A percentile compares a stretch with the other conserved stretches of the same genome.
Conservation (phyloP, 805 yeast species). For the Candida pseudofarinosa region DNA sequence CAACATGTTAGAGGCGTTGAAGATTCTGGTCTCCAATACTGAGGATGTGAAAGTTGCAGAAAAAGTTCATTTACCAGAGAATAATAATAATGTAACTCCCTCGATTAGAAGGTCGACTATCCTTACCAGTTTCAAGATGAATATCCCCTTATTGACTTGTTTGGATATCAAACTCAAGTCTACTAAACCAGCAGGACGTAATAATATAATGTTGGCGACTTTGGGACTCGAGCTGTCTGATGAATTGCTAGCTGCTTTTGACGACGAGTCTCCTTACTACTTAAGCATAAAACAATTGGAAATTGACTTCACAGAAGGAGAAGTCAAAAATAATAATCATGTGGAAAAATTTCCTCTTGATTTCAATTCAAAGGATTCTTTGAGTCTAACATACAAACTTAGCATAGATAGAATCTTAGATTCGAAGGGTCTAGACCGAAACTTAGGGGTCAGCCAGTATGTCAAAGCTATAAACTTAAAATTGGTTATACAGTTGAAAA, state of each 20-base stretch:
- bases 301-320: slow-evolving; percentile 26
- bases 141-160: slow-evolving; percentile 31
- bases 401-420: slow-evolving; percentile 26
- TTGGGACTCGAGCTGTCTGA: slow-evolving; percentile 47
- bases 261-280: slow-evolving; percentile 10
- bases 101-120: neutral
- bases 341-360: slow-evolving; percentile 21
- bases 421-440: slow-evolving; percentile 12
- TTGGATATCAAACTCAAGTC: slow-evolving; percentile 45
- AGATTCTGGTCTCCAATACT: slow-evolving; percentile 6
- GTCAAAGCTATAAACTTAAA: slow-evolving; percentile 25
- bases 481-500: slow-evolving; percentile 24
- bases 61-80: neutral
- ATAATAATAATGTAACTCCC: neutral
- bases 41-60: neutral
- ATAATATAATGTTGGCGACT: slow-evolving; percentile 43
- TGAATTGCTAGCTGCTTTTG: slow-evolving; percentile 21
- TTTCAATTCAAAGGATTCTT: slow-evolving; percentile 25
- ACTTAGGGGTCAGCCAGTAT: slow-evolving; percentile 9
- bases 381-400: slow-evolving; percentile 33
- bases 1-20: slow-evolving; percentile 16
- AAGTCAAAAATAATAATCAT: slow-evolving; percentile 15
- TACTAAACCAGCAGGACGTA: slow-evolving; percentile 46
- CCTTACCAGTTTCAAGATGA: neutral
- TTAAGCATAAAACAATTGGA: slow-evolving; percentile 20